These are phyloP conservation scores for Trichoderma asperelloides DNA, from an alignment of 495 filamentous ascomycete genomes.

Conservation along the genomic window DNA sequence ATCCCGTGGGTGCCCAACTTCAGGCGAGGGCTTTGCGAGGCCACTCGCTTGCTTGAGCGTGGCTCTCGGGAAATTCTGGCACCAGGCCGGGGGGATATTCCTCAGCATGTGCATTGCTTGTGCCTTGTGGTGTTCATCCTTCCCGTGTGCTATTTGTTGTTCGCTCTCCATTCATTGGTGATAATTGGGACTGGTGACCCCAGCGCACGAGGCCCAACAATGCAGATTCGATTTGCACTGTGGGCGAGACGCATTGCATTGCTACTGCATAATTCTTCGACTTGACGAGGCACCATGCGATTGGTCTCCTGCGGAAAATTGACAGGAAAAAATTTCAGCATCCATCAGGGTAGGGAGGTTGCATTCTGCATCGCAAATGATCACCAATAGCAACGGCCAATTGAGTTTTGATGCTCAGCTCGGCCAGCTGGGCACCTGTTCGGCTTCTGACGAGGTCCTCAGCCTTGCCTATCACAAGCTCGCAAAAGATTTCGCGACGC, in stretches of 20 bases:
- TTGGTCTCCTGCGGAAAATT: not conserved
- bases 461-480: slow-evolving; percentile 8
- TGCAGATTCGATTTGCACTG: not conserved
- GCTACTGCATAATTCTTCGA: slow-evolving; percentile 1
- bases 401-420: not conserved
- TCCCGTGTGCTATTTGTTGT: not conserved
- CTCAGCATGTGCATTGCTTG: not conserved
- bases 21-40: not conserved
- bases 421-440: not conserved
- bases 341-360: not conserved
- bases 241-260: not conserved
- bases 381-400: not conserved
- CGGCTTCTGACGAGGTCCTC: not conserved
- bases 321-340: not conserved
- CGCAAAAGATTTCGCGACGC: not conserved
- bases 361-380: slow-evolving; percentile 4
- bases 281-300: not conserved
- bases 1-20: slow-evolving; percentile 2
- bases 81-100: not conserved
- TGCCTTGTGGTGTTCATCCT: not conserved
- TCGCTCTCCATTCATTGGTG: not conserved
- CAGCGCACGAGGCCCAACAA: not conserved
- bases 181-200: not conserved
- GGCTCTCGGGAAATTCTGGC: not conserved
- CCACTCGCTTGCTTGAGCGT: slow-evolving; percentile 4